These are phyloP conservation scores for Annulohypoxylon maeteangense DNA, from an alignment of 495 filamentous ascomycete species.

Conservation along the genomic window DNA sequence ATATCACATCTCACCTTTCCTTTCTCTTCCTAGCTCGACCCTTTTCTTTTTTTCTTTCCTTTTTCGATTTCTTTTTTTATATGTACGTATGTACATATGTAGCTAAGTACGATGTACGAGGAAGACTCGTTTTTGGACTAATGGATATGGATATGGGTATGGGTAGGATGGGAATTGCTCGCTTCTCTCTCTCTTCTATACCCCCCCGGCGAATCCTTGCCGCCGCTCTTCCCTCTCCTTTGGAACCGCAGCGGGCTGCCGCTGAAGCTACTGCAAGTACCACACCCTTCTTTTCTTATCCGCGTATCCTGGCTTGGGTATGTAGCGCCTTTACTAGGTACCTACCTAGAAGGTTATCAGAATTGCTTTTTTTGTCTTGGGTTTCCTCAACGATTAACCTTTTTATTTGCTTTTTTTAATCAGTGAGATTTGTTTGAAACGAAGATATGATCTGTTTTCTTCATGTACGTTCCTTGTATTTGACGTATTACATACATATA, in stretches of 20 bases:
- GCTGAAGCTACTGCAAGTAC: not conserved
- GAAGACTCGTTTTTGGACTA: not conserved
- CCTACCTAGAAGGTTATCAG: not conserved
- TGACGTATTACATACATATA: not conserved
- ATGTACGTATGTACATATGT: not conserved
- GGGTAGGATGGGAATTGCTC: not conserved
- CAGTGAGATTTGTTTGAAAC: not conserved
- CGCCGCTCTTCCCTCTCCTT: slow-evolving; percentile 1
- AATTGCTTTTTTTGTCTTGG: no score
- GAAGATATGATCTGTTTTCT: not conserved
- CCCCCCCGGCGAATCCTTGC: not conserved
- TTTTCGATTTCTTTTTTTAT: not conserved
- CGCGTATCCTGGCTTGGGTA: not conserved
- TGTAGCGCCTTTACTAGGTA: not conserved
- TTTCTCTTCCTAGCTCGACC: not conserved
- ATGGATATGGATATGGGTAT: not conserved
- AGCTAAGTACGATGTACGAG: no score
- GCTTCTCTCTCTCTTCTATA: not conserved
- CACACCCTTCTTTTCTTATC: not conserved
- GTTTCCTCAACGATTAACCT: not conserved
- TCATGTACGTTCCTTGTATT: not conserved
- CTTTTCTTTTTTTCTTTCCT: not conserved
- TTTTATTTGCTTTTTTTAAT: not conserved
- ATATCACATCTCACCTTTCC: slow-evolving; percentile 31
- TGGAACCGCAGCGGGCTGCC: slow-evolving; percentile 10